Evolutionary conservation across 1,284 basidiomycete genomes (phyloP), one percentile per base, ranked within the genome.

Genomic region (Ustilago curta): DNA sequence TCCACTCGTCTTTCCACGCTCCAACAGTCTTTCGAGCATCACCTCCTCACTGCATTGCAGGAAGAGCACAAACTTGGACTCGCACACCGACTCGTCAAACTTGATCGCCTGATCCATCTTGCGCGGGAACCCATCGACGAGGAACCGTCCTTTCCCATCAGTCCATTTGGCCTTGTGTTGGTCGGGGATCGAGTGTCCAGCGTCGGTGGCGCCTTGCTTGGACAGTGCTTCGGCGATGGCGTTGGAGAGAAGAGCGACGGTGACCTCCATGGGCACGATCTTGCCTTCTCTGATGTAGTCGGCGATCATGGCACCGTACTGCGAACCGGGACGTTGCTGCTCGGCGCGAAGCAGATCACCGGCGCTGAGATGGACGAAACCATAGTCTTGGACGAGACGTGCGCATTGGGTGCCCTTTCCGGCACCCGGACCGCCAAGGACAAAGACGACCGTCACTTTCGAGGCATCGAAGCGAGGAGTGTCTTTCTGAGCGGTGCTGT

Each of bases 401-500:
- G 88, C 90, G 83, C 95, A 98, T 85, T 99, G 97, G 0, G 97
- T 99, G 55, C 97, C 97, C 86, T 99, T 99, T 75, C 96, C 95
- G 77, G 94, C 94, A 60, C 97, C 97, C 23, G 97, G 97, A 1
- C 97, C 97, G 43, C 97, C 97, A 23, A 99, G 91, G 19, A 99
- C 95, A 82, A 94, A 99, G 79, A 99, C 88, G 68, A 99, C 95
- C 25, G 90, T 91, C 76, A 97, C 91, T 75, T 94, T 91, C 56
- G 86, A 85, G 45, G 87, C 85, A 84, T 94, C 90, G 82, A 97
- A 97, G 12, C 87, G 88, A 31, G 80, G 65, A 8, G 59, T 63
- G 40, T 76, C 64, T 45, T 71, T 67, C 2, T 55, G 29, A 16
- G 27, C 56, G 14, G 45, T 27, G 12, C 19, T 23, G 14, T 45